A percentile compares a stretch with the other conserved stretches of the same genome.
Conservation (phyloP, 495 filamentous ascomycete species). For the Pseudoneurospora amorphoporcata region DNA sequence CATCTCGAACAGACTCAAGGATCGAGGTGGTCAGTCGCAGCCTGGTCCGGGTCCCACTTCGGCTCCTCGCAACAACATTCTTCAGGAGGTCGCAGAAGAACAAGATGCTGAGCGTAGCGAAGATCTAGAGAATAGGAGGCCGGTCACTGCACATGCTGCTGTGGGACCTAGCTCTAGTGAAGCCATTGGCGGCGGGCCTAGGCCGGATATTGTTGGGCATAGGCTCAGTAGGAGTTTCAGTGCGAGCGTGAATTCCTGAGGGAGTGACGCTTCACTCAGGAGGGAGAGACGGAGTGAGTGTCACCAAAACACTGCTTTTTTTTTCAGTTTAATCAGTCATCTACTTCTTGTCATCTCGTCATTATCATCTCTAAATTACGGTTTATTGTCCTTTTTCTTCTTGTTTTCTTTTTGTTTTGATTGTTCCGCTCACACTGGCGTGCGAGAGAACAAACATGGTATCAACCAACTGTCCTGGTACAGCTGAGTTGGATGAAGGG, state of each 20-base stretch:
- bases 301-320: neutral
- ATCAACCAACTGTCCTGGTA: neutral
- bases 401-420: neutral
- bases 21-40: conserved; percentile 2
- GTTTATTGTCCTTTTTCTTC: neutral
- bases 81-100: neutral
- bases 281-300: neutral
- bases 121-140: conserved; percentile 2
- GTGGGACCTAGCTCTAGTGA: neutral
- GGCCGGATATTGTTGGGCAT: neutral
- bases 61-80: neutral
- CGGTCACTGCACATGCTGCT: neutral
- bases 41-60: neutral
- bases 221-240: conserved; percentile 5
- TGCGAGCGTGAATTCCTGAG: conserved; percentile 8
- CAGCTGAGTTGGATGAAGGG: neutral
- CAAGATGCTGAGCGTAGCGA: neutral
- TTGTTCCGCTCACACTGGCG: neutral
- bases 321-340: neutral
- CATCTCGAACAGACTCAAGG: conserved; percentile 26
- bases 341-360: neutral
- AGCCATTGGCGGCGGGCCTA: neutral
- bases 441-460: neutral
- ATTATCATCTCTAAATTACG: neutral
- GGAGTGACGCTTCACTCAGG: neutral